phyloP scores from a whole-genome alignment of 2,329 filamentous ascomycete species.

The Nakataea oryzae region DNA sequence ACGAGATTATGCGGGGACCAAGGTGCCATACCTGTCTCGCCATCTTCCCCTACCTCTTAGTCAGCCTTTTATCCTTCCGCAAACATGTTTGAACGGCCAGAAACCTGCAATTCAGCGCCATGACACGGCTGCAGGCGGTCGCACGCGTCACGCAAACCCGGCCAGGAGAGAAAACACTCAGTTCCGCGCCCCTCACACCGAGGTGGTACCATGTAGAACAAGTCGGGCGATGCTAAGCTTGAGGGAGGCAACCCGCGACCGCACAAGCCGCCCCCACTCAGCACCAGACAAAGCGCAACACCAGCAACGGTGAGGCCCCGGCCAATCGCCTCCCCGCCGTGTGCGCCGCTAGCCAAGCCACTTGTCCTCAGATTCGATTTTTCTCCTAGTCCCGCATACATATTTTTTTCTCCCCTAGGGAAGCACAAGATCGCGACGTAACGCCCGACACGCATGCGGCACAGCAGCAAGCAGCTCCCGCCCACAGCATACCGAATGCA shows the following conservation, averaged over 20 bases:
- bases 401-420: too few relatives aligned
- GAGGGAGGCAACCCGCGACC: neutral
- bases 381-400: too few relatives aligned
- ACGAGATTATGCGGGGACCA: neutral
- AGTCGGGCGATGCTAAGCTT: neutral
- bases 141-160: neutral
- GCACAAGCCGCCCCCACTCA: neutral
- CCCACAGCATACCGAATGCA: too few relatives aligned
- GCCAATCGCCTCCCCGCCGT: too few relatives aligned
- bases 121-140: too few relatives aligned
- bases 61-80: neutral
- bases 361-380: too few relatives aligned
- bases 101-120: neutral
- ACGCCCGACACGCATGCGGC: neutral
- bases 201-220: neutral
- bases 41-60: neutral
- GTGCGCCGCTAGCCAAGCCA: neutral
- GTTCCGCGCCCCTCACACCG: neutral
- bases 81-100: neutral
- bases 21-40: too few relatives aligned
- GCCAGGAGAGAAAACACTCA: neutral
- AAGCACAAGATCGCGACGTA: neutral
- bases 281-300: neutral
- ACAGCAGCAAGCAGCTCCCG: conserved; percentile 2
- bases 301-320: neutral